Conservation (phyloP, 441 rosid genomes). For the Jatropha multifida region DNA sequence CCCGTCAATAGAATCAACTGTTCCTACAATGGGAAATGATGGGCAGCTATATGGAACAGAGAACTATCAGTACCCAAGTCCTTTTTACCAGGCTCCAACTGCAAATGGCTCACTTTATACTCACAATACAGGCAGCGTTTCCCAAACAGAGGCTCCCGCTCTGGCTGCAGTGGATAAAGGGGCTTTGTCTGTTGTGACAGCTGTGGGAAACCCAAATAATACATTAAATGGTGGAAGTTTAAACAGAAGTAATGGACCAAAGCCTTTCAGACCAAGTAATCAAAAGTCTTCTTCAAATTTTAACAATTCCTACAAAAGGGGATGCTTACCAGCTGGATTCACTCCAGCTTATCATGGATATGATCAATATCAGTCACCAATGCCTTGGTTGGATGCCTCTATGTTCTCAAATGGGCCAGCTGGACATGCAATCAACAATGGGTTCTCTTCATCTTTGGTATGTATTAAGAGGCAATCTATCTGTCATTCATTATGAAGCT, state of each 20-base stretch:
- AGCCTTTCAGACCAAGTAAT: constrained; percentile 44
- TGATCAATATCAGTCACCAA: constrained; percentile 43
- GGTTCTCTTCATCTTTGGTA: constrained; percentile 36
- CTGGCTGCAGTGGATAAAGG: constrained; percentile 43
- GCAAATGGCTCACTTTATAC: constrained; percentile 38
- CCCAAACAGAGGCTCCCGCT: constrained; percentile 46
- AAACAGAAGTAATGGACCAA: constrained; percentile 54
- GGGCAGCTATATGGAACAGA: constrained; percentile 64
- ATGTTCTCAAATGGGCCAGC: constrained; percentile 37
- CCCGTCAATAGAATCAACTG: constrained; percentile 55
- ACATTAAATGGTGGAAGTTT: constrained; percentile 36
- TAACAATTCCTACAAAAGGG: constrained; percentile 51
- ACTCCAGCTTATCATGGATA: constrained; percentile 51
- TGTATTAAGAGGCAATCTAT: not conserved
- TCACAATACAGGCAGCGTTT: constrained; percentile 35
- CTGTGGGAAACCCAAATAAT: constrained; percentile 40
- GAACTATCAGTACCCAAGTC: constrained; percentile 71
- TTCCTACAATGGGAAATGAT: constrained; percentile 58
- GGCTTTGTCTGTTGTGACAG: constrained; percentile 45
- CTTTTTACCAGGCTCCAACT: constrained; percentile 49
- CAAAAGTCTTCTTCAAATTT: constrained; percentile 42
- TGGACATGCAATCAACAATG: constrained; percentile 30
- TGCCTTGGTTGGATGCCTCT: constrained; percentile 45
- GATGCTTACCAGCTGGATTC: constrained; percentile 37
- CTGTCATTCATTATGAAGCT: not conserved